Evolutionary conservation across 1,284 basidiomycete genomes (phyloP).

Genomic region (Omphalotus olearius): DNA sequence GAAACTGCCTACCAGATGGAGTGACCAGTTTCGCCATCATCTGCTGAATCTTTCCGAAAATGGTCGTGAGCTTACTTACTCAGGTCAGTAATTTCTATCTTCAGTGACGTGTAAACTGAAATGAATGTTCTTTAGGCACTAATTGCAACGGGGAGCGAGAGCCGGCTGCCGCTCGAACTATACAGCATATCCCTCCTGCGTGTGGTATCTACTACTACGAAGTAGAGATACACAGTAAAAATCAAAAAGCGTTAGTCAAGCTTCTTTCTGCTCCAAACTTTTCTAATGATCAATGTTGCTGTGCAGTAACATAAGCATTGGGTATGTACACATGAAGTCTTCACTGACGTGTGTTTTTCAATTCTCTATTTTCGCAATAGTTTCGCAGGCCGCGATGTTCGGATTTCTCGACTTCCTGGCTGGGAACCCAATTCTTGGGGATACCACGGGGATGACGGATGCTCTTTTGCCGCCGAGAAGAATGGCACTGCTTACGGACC

Average conservation of each 20-base stretch:
- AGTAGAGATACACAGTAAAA: conserved; percentile 74
- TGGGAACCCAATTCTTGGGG: conserved; percentile 92
- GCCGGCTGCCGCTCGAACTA: conserved; percentile 75
- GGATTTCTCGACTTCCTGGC: conserved; percentile 76
- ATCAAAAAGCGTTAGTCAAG: conserved; percentile 66
- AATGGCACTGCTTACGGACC: conserved; percentile 73
- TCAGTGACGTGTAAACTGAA: conserved; percentile 5
- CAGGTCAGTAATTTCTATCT: conserved; percentile 35
- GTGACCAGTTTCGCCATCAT: conserved; percentile 56
- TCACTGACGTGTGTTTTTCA: background rate
- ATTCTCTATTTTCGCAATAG: conserved; percentile 24
- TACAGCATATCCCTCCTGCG: conserved; percentile 70
- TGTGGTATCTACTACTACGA: conserved; percentile 93
- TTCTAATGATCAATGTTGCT: conserved; percentile 11
- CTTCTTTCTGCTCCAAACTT: conserved; percentile 17
- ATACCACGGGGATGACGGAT: conserved; percentile 92
- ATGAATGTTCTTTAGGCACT: conserved; percentile 32
- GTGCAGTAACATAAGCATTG: conserved; percentile 76
- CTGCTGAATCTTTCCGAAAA: conserved; percentile 61
- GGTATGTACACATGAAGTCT: conserved; percentile 36
- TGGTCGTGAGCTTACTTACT: conserved; percentile 68
- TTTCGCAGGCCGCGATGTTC: conserved; percentile 49
- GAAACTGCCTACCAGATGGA: conserved; percentile 76
- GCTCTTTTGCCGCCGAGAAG: conserved; percentile 70
- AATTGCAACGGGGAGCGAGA: conserved; percentile 63